Evolutionary conservation across 495 filamentous ascomycete genomes (phyloP), one percentile per base, ranked within the genome.

Genomic region (Tuber borchii): DNA sequence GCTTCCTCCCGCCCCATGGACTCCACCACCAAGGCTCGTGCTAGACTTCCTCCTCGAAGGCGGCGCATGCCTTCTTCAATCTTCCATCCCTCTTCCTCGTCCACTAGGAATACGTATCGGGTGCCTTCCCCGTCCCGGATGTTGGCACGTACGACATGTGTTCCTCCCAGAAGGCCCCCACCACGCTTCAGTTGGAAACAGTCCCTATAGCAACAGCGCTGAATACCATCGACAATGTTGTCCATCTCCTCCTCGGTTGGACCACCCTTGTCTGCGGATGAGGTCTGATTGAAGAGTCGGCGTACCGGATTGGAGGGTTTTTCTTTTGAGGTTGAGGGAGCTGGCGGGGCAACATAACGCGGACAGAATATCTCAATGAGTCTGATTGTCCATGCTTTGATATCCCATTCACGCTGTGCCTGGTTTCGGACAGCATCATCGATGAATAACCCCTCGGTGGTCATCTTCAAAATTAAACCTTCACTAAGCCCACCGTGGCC

Each of bases 381-480:
- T 84, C 94, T 97, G 85, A 99, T 88, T 19, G 93, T 97, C 95
- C 95, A 97, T 26, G 95, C 94, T 83, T 97, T 97, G 83, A 97
- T 88, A 83, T 99, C 95, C 96, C 96, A 99, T 85, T 98, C 96
- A 71, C 95, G 88, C 31, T 91, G 90, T 3, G 97, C 91, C 2
- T 77, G 75, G 61, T 90, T 90, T 26, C 93, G 90, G 51, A 97
- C 86, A 80, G 97, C 95, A 83, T 98, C 96, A 82, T 99, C 95
- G 79, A 99, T 93, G 83, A 98, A 98, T 46, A 97, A 88, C 6
- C 95, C 95, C 83, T 97, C 95, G 3, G 91, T 94, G 2, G 90
- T 93, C 80, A 97, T 93, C 17, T 90, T 88, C 65, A 97, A 88
- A 68, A 97, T 89, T 43, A 97, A 86, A 0, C 94, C 94, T 83